phyloP scores from a whole-genome alignment of 768 basidiomycete species.

The Leucosporidium creatinivorum region DNA sequence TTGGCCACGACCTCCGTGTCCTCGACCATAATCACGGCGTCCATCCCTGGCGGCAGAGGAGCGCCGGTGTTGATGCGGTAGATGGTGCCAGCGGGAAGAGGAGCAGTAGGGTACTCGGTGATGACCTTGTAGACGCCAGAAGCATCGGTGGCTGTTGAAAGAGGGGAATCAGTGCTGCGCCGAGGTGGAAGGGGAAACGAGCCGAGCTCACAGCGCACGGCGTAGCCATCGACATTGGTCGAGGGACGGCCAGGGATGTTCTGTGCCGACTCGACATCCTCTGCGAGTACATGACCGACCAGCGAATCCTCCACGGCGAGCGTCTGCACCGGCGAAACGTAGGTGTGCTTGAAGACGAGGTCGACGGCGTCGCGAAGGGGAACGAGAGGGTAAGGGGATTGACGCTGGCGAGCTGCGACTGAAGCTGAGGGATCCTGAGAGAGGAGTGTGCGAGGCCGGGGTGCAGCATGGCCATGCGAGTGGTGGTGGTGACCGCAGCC shows the following conservation, averaged over 20 bases:
- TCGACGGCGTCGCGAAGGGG: slow-evolving; percentile 59
- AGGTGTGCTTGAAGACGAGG: slow-evolving; percentile 49
- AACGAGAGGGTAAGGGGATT: slow-evolving; percentile 69
- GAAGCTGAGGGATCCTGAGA: slow-evolving; percentile 58
- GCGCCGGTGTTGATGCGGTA: slow-evolving; percentile 83
- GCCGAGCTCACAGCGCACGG: slow-evolving; percentile 55
- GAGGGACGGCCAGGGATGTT: slow-evolving; percentile 60
- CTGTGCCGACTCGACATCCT: slow-evolving; percentile 60
- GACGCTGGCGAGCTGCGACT: slow-evolving; percentile 57
- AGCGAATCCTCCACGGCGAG: slow-evolving; percentile 48
- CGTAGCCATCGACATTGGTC: slow-evolving; percentile 86
- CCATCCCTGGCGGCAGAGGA: slow-evolving; percentile 64
- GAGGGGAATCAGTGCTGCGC: neutral
- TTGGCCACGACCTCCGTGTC: slow-evolving; percentile 64
- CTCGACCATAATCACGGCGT: slow-evolving; percentile 87
- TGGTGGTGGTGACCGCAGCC: slow-evolving; percentile 11
- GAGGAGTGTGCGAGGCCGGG: slow-evolving; percentile 54
- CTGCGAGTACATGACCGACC: slow-evolving; percentile 64
- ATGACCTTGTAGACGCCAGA: slow-evolving; percentile 27
- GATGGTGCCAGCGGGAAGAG: slow-evolving; percentile 49
- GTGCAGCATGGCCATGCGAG: slow-evolving; percentile 43
- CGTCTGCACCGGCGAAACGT: slow-evolving; percentile 16
- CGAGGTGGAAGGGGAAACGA: neutral
- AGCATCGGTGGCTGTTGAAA: slow-evolving; percentile 4
- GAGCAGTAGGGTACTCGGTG: slow-evolving; percentile 13